These are phyloP conservation scores for Saccharomycopsis amapae DNA, from an alignment of 805 yeast species.

Conservation along the genomic window DNA sequence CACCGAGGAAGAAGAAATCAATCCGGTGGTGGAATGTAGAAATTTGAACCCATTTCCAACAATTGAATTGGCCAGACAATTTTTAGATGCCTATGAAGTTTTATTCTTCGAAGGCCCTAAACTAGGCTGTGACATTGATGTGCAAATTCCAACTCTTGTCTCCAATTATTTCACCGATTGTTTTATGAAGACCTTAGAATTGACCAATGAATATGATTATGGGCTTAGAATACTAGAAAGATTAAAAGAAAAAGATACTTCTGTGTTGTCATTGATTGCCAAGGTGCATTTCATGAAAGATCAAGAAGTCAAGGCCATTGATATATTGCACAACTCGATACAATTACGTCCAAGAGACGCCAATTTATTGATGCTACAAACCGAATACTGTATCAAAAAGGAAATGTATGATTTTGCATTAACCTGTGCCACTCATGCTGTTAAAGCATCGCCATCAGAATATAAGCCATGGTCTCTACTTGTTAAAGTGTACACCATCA, in stretches of 20 bases:
- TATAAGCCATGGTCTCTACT: conserved; percentile 68
- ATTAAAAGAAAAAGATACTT: conserved; percentile 44
- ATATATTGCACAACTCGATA: conserved; percentile 45
- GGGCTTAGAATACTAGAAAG: conserved; percentile 54
- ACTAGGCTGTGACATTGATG: conserved; percentile 59
- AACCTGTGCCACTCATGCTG: conserved; percentile 54
- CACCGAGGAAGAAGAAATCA: conserved; percentile 65
- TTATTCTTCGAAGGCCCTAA: conserved; percentile 61
- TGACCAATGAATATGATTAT: conserved; percentile 57
- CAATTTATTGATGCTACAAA: conserved; percentile 47
- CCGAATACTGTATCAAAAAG: conserved; percentile 49
- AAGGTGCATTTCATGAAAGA: conserved; percentile 45
- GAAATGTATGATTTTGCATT: conserved; percentile 49
- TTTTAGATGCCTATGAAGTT: conserved; percentile 57
- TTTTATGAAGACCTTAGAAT: conserved; percentile 51
- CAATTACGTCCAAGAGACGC: conserved; percentile 45
- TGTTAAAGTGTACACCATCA: conserved; percentile 54
- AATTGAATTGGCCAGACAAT: conserved; percentile 41
- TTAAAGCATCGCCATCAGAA: conserved; percentile 66
- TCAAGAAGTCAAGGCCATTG: conserved; percentile 54
- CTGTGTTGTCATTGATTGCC: conserved; percentile 52
- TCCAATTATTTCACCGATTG: conserved; percentile 72
- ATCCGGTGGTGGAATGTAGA: conserved; percentile 74
- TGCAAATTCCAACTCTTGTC: conserved; percentile 58
- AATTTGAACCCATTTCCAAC: conserved; percentile 67